These are phyloP conservation scores for Xerocomus spinulosus DNA, from an alignment of 768 basidiomycete genomes.

Conservation along the genomic window DNA sequence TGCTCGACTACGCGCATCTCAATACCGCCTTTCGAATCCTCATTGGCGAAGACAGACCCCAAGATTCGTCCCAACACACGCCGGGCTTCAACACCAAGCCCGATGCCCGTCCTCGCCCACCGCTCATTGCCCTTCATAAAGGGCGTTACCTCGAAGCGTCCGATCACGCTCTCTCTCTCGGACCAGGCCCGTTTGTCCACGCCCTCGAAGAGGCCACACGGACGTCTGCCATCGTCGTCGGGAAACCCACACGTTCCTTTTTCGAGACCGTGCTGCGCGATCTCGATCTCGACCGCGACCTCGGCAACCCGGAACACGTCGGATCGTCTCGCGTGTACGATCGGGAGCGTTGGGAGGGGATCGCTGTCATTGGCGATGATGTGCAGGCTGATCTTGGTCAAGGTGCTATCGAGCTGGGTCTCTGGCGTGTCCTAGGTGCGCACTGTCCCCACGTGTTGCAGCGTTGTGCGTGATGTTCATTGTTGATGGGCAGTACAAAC, in stretches of 20 bases:
- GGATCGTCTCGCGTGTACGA: background rate
- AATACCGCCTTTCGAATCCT: constrained; percentile 68
- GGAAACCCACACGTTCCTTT: constrained; percentile 58
- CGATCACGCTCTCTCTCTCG: constrained; percentile 52
- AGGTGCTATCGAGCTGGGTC: constrained; percentile 54
- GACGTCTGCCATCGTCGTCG: constrained; percentile 48
- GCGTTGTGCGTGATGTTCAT: background rate
- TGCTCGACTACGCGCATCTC: constrained; percentile 50
- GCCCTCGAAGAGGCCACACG: constrained; percentile 56
- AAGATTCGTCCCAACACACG: background rate
- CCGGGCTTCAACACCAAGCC: background rate
- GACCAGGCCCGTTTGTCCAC: constrained; percentile 65
- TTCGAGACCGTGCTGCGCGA: constrained; percentile 54
- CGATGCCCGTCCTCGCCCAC: constrained; percentile 7
- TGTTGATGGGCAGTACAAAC: constrained; percentile 44
- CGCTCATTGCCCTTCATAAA: constrained; percentile 58
- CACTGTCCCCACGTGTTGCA: background rate
- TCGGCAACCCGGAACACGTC: constrained; percentile 1
- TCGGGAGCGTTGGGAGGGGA: constrained; percentile 12
- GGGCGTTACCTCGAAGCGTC: constrained; percentile 47
- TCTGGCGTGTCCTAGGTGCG: constrained; percentile 63
- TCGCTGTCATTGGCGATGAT: constrained; percentile 64
- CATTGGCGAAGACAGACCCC: constrained; percentile 34
- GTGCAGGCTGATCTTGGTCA: constrained; percentile 58
- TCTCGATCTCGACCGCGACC: constrained; percentile 37